phyloP scores from a whole-genome alignment of 2,329 filamentous ascomycete genomes.

The Sporothrix inflata region DNA sequence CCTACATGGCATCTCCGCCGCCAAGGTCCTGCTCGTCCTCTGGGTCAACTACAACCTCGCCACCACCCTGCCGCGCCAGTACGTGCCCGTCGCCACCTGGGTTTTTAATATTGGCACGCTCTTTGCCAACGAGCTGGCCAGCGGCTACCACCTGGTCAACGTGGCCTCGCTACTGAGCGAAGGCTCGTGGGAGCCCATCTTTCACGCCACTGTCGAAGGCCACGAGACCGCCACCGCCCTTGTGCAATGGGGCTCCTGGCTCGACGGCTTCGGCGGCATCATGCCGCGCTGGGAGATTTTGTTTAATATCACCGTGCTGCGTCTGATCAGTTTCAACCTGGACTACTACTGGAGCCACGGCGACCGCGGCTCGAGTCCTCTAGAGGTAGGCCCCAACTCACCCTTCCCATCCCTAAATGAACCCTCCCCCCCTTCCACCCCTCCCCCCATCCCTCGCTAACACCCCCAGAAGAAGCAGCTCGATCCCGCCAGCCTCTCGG shows the following conservation, averaged over 20 bases:
- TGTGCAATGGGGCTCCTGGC: constrained; percentile 66
- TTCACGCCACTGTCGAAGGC: constrained; percentile 29
- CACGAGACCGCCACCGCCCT: constrained; percentile 44
- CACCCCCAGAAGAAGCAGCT: constrained; percentile 90
- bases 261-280: constrained; percentile 83
- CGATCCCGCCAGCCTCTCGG: constrained; percentile 82
- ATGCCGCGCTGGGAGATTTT: constrained; percentile 93
- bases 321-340: constrained; percentile 94
- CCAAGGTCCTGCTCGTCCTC: constrained; percentile 82
- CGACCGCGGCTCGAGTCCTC: constrained; percentile 58
- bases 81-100: constrained; percentile 81
- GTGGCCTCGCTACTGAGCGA: constrained; percentile 57
- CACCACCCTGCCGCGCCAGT: constrained; percentile 68
- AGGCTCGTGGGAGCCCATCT: constrained; percentile 29
- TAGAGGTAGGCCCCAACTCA: constrained; percentile 71
- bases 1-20: constrained; percentile 81
- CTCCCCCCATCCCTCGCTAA: constrained; percentile 11
- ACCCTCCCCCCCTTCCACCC: no score
- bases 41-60: constrained; percentile 80
- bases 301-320: constrained; percentile 92
- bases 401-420: no score
- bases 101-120: constrained; percentile 82
- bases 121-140: constrained; percentile 84
- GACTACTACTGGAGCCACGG: constrained; percentile 93
- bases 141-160: constrained; percentile 73